These are phyloP conservation scores for Dendrocalamus latiflorus DNA, from an alignment of 202 grass and related monocot species.

Conservation along the genomic window DNA sequence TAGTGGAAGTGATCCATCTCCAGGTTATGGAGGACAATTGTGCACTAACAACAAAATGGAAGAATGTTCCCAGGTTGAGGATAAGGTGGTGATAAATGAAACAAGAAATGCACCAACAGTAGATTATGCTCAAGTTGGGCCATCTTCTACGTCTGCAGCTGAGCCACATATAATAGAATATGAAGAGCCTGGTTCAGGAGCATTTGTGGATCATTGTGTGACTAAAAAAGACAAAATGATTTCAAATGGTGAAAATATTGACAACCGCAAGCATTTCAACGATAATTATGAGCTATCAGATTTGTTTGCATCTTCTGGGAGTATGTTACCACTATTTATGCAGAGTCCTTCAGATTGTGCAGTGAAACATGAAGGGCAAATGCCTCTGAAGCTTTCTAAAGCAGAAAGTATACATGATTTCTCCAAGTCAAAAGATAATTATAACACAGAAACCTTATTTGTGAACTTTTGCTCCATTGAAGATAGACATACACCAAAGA, in stretches of 20 bases:
- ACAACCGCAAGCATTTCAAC: background rate
- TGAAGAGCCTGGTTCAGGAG: conserved; percentile 1
- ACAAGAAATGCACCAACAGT: background rate
- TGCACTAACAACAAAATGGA: background rate
- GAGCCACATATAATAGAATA: background rate
- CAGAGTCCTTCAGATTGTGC: conserved; percentile 7
- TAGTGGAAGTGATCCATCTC: background rate
- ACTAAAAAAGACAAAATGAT: background rate
- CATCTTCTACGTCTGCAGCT: background rate
- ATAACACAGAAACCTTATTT: background rate
- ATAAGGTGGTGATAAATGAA: conserved; percentile 29
- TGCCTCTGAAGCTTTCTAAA: background rate
- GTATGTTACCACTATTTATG: conserved; percentile 8
- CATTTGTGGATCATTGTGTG: background rate
- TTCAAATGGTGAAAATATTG: background rate
- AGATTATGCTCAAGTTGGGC: background rate
- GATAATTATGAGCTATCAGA: background rate
- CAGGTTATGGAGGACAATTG: background rate
- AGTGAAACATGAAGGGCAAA: conserved; percentile 5
- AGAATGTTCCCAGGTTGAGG: conserved; percentile 20
- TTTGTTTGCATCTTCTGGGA: conserved; percentile 14
- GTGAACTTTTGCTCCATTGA: background rate
- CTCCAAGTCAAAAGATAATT: background rate
- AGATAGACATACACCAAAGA: background rate
- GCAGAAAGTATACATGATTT: conserved; percentile 17